A percentile compares a stretch with the other conserved stretches of the same genome.
These are phyloP conservation scores for Malus hybrid DNA, from an alignment of 331 rosid genomes.

Conservation along the genomic window DNA sequence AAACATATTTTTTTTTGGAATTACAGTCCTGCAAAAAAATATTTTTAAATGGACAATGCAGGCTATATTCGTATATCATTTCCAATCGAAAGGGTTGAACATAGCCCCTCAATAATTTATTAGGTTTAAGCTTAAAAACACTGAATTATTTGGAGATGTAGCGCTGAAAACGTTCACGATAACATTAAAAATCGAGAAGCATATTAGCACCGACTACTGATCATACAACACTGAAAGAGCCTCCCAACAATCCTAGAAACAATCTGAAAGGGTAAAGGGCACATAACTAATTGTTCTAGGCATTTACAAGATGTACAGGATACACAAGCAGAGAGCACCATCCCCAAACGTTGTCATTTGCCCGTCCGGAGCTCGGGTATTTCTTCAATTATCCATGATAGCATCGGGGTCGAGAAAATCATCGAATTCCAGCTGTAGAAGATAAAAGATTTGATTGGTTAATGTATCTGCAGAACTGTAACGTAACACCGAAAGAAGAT, in stretches of 20 bases:
- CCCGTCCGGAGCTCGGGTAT: not conserved
- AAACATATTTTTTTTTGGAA: fast-evolving
- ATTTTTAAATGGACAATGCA: no score
- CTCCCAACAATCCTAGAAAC: slow-evolving; percentile 21
- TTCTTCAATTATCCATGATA: slow-evolving; percentile 29
- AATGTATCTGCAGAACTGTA: slow-evolving; percentile 5
- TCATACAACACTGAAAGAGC: not conserved
- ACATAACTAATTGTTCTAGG: slow-evolving; percentile 14
- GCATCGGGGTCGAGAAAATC: slow-evolving; percentile 42
- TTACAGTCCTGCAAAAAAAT: no score
- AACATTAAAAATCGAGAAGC: not conserved
- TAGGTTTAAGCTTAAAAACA: no score
- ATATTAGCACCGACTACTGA: not conserved
- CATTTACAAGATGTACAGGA: slow-evolving; percentile 44
- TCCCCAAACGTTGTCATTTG: slow-evolving; percentile 9
- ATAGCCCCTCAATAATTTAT: no score
- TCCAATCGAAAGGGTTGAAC: no score
- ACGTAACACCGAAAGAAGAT: not conserved
- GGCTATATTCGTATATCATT: no score
- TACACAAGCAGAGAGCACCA: slow-evolving; percentile 15
- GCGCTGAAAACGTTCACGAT: not conserved
- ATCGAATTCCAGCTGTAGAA: slow-evolving; percentile 67
- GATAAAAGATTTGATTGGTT: slow-evolving; percentile 8
- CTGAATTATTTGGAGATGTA: not conserved
- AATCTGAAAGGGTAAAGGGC: slow-evolving; percentile 20